Conservation (phyloP, 2,329 filamentous ascomycete genomes). For the Aspergillus unguis region DNA sequence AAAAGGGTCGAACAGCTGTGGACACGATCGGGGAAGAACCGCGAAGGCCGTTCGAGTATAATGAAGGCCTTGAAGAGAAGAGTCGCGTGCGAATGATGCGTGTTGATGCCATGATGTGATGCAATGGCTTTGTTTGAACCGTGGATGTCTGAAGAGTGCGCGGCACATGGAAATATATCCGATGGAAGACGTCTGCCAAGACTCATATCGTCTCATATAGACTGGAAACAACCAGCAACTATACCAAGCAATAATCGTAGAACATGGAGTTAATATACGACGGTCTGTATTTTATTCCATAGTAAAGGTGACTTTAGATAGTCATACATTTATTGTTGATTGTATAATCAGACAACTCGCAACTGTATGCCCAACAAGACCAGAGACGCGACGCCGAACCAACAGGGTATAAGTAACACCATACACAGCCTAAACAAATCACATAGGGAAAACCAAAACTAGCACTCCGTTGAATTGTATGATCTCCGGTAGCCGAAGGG, state of each 20-base stretch:
- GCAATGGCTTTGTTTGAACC: background rate
- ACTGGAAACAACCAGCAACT: too few relatives aligned
- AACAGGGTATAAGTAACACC: background rate
- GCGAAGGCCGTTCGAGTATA: background rate
- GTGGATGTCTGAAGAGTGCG: background rate
- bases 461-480: background rate
- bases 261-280: too few relatives aligned
- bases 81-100: background rate
- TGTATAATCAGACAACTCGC: too few relatives aligned
- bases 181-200: background rate
- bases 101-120: constrained; percentile 2
- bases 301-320: too few relatives aligned
- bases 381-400: background rate
- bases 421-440: background rate
- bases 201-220: too few relatives aligned
- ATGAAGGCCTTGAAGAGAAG: background rate
- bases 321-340: too few relatives aligned
- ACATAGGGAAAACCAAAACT: background rate
- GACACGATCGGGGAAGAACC: constrained; percentile 26
- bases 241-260: too few relatives aligned
- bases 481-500: too few relatives aligned
- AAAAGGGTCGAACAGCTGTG: constrained; percentile 15
- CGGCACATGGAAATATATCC: background rate
- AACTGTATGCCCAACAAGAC: too few relatives aligned
- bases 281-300: too few relatives aligned